phyloP scores from a whole-genome alignment of 2,329 filamentous ascomycete genomes.

The Elsinoe australis region DNA sequence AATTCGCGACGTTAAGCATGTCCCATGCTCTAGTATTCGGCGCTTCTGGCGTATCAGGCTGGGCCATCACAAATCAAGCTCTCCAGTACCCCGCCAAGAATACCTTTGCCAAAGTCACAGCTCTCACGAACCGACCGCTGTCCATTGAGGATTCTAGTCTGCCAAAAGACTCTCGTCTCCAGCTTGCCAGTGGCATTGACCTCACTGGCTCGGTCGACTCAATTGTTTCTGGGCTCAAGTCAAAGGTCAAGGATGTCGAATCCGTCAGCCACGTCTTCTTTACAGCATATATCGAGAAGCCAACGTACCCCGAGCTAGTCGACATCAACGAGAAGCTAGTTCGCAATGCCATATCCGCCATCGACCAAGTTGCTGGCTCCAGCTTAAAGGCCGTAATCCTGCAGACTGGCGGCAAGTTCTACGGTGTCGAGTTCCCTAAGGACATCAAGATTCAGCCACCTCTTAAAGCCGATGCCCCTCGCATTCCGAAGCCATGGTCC shows the following conservation, averaged over 20 bases:
- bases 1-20: no score
- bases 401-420: slow-evolving; percentile 33
- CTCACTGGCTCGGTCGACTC: slow-evolving; percentile 28
- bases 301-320: slow-evolving; percentile 20
- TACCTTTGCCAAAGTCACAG: slow-evolving; percentile 41
- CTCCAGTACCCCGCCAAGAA: slow-evolving; percentile 40
- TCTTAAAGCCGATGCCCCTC: slow-evolving; percentile 29
- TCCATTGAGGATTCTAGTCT: slow-evolving; percentile 29
- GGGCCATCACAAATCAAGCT: slow-evolving; percentile 43
- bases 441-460: slow-evolving; percentile 33
- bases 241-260: slow-evolving; percentile 30
- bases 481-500: slow-evolving; percentile 27
- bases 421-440: slow-evolving; percentile 38
- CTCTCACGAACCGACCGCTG: slow-evolving; percentile 41
- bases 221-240: slow-evolving; percentile 23
- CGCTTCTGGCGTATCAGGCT: slow-evolving; percentile 43
- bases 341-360: slow-evolving; percentile 21
- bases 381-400: slow-evolving; percentile 34
- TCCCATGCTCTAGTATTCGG: slow-evolving; percentile 33
- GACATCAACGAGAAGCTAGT: slow-evolving; percentile 19
- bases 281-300: slow-evolving; percentile 21
- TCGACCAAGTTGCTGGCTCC: slow-evolving; percentile 27
- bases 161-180: slow-evolving; percentile 36
- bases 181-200: slow-evolving; percentile 39
- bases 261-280: slow-evolving; percentile 41